These are phyloP conservation scores for Moricandia moricandioides DNA, from an alignment of 345 rosid species.

Conservation along the genomic window DNA sequence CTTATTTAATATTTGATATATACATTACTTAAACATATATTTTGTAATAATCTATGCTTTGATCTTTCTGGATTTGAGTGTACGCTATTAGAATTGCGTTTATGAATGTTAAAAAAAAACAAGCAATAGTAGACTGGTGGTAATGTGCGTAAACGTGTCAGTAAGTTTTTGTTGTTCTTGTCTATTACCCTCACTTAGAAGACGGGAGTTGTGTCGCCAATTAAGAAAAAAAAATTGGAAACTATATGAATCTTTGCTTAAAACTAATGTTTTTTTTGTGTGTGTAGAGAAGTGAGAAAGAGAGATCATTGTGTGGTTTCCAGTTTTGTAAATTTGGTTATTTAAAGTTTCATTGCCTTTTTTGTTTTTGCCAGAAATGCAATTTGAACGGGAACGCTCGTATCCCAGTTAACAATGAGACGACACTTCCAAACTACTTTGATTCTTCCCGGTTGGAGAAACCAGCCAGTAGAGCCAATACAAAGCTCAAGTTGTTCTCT, in stretches of 20 bases:
- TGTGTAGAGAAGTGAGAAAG: neutral
- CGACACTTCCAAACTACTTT: constrained; percentile 55
- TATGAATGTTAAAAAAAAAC: too few relatives aligned
- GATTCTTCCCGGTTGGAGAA: constrained; percentile 56
- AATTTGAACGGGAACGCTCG: constrained; percentile 54
- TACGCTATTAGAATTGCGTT: too few relatives aligned
- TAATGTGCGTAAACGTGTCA: too few relatives aligned
- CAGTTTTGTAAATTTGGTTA: neutral
- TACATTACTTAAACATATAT: neutral
- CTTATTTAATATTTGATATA: neutral
- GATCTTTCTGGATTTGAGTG: too few relatives aligned
- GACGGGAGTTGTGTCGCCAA: too few relatives aligned
- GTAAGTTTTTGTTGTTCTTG: too few relatives aligned
- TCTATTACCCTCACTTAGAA: too few relatives aligned
- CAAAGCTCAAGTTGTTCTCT: constrained; percentile 62
- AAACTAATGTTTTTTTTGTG: neutral
- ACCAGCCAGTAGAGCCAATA: constrained; percentile 35
- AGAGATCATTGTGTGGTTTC: neutral
- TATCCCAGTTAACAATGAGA: constrained; percentile 48
- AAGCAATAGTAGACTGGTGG: too few relatives aligned
- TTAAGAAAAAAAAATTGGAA: too few relatives aligned
- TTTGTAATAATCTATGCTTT: too few relatives aligned
- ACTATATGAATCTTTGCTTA: neutral
- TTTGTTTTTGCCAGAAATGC: constrained; percentile 44
- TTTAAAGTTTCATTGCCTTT: neutral